These are phyloP conservation scores for Pyrenophora seminiperda DNA, from an alignment of 2,329 filamentous ascomycete genomes.

Conservation along the genomic window DNA sequence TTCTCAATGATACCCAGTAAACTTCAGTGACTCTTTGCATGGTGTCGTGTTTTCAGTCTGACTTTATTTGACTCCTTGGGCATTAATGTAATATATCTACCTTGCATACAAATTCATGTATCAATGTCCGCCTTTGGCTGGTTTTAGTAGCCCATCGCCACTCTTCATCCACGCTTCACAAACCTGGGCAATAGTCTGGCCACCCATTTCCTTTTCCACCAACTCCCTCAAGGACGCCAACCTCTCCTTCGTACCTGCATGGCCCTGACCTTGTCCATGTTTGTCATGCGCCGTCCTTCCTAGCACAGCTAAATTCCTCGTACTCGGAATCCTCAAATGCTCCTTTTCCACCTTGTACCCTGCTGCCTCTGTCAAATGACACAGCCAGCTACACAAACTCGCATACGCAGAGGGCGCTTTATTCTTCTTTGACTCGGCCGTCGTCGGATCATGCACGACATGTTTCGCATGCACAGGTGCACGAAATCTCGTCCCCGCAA, in stretches of 20 bases:
- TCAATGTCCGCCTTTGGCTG: conserved; percentile 52
- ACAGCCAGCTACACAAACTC: conserved; percentile 79
- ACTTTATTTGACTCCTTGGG: no score
- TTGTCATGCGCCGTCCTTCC: conserved; percentile 63
- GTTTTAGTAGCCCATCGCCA: conserved; percentile 53
- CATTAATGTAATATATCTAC: no score
- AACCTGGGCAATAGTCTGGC: conserved; percentile 49
- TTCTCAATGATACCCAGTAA: conserved; percentile 47
- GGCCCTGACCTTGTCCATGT: conserved; percentile 54
- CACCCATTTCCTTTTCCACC: conserved; percentile 59
- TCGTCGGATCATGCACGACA: conserved; percentile 22
- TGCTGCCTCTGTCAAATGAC: conserved; percentile 70
- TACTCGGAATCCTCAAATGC: conserved; percentile 88
- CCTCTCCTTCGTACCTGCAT: not conserved
- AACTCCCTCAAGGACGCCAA: conserved; percentile 57
- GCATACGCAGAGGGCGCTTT: conserved; percentile 73
- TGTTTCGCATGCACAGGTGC: conserved; percentile 51
- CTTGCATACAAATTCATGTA: not conserved
- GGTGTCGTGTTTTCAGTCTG: not conserved
- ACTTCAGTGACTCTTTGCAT: conserved; percentile 30
- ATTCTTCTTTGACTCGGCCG: conserved; percentile 31
- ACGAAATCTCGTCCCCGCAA: conserved; percentile 75
- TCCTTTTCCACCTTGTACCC: conserved; percentile 81
- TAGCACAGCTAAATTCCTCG: conserved; percentile 81
- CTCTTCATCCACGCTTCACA: conserved; percentile 59